These are phyloP conservation scores for Psilocybe subaeruginosa DNA, from an alignment of 768 basidiomycete species.

Conservation along the genomic window DNA sequence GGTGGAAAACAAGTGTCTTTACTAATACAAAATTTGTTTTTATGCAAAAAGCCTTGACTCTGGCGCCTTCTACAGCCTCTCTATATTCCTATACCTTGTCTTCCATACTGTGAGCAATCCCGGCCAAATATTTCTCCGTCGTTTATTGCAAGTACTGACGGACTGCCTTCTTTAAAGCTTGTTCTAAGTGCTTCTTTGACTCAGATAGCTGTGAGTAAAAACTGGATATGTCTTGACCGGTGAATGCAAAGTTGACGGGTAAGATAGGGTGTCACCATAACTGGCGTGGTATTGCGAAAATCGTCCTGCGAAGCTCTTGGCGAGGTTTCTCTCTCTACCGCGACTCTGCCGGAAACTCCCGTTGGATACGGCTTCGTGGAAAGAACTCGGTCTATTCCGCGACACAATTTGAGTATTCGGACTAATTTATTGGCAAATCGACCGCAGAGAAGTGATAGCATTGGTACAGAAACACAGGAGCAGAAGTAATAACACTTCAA, in stretches of 20 bases:
- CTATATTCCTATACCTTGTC: constrained; percentile 24
- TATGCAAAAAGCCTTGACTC: constrained; percentile 24
- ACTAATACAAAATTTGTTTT: background rate
- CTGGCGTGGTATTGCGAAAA: constrained; percentile 19
- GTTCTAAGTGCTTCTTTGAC: constrained; percentile 25
- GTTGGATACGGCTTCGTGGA: background rate
- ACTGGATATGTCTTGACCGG: background rate
- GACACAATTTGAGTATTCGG: background rate
- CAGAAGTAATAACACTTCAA: background rate
- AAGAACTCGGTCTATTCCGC: constrained; percentile 3
- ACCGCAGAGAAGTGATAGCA: constrained; percentile 1
- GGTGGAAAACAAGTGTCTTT: background rate
- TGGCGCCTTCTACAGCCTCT: constrained; percentile 24
- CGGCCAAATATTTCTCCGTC: background rate
- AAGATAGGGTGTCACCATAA: constrained; percentile 18
- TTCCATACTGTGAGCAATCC: constrained; percentile 23
- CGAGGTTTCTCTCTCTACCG: constrained; percentile 12
- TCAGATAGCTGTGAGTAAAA: constrained; percentile 25
- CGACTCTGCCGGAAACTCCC: constrained; percentile 16
- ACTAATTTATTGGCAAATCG: constrained; percentile 8
- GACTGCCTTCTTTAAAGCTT: constrained; percentile 15
- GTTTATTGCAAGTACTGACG: background rate
- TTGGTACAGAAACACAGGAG: background rate
- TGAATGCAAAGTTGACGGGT: background rate
- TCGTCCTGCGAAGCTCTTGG: constrained; percentile 17